Evolutionary conservation across 192 early-diverging fungal species (phyloP), one percentile per base, ranked within the genome.

Genomic region (Entophlyctis luteolus): DNA sequence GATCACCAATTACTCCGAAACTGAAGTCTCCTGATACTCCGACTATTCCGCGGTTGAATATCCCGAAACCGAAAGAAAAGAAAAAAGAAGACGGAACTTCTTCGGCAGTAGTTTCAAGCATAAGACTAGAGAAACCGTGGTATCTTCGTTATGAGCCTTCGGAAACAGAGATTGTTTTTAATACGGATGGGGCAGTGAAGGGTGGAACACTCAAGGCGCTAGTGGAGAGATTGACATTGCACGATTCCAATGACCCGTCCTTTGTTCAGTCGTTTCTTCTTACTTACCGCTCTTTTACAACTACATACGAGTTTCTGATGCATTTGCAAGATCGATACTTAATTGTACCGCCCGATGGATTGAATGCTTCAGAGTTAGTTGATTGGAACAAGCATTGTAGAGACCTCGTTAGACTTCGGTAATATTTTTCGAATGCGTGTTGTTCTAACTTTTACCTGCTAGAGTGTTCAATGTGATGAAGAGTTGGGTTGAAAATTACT

Each of bases 401-500:
- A 68, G 93, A 86, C 48, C 87, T 93, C 14, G 80, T 99, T 50
- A 89, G 95, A n/a, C 83, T 96, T 54, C 91, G 78, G 71, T 73
- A 52, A 38, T 55, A 3, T 2, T 34, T 25, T 62, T 0, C 14
- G 8, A 14, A 25, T 10, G 42, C 42, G 42, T 10, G n/a, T 45
- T 45, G 10, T n/a, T 45, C n/a, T 12, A 45, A 45, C 10, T 12
- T 12, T 12, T 12, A 45, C 42, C 2, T 20, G 2, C 47, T 2
- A 76, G 93, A 22, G 95, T 97, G 0, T 95, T 88, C 79, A 96
- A 94, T 70, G 81, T 96, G 35, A 81, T 98, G 70, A 99, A 96
- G 77, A 87, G 79, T n/a, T 99, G 96, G 96, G 75, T 98, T 5
- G 96, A 99, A 77, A 86, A 81, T 62, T 91, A 97, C 72, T 92